These are phyloP conservation scores for Colletotrichum godetiae DNA, from an alignment of 2,329 filamentous ascomycete genomes.

Conservation along the genomic window DNA sequence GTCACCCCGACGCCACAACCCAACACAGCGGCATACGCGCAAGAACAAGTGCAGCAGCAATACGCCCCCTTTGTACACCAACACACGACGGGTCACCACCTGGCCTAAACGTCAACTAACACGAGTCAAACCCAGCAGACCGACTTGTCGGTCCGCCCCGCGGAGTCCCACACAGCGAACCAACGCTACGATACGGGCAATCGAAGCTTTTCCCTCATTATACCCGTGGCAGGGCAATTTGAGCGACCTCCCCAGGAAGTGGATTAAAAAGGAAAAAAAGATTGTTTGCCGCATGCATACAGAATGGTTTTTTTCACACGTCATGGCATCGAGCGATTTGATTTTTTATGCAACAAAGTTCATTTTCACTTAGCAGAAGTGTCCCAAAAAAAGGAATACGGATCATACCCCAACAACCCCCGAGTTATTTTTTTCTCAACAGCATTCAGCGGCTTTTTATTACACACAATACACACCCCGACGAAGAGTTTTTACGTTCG, in stretches of 20 bases:
- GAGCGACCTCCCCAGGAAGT: conserved; percentile 28
- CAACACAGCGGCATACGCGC: conserved; percentile 49
- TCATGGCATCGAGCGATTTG: conserved; percentile 60
- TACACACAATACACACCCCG: conserved; percentile 36
- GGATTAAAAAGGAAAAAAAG: conserved; percentile 31
- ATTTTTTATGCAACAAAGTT: conserved; percentile 45
- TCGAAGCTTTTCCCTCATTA: conserved; percentile 25
- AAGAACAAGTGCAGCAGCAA: conserved; percentile 55
- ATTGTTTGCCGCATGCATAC: conserved; percentile 40
- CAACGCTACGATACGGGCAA: conserved; percentile 32
- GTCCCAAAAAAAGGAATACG: conserved; percentile 54
- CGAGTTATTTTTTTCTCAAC: conserved; percentile 39
- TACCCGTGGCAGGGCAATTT: conserved; percentile 17
- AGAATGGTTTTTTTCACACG: conserved; percentile 49
- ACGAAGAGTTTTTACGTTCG: conserved; percentile 34
- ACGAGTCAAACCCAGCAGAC: conserved; percentile 14
- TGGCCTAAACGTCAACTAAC: conserved; percentile 37
- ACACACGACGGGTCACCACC: conserved; percentile 46
- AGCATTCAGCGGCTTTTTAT: conserved; percentile 40
- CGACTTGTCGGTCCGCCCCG: conserved; percentile 1
- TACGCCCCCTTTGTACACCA: conserved; percentile 57
- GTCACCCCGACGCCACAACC: conserved; percentile 70
- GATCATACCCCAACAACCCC: conserved; percentile 49
- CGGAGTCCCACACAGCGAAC: conserved; percentile 14
- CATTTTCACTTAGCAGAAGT: conserved; percentile 48